Evolutionary conservation across 768 basidiomycete species (phyloP), one percentile per base, ranked within the genome.

Genomic region (Coprinopsis sp.): DNA sequence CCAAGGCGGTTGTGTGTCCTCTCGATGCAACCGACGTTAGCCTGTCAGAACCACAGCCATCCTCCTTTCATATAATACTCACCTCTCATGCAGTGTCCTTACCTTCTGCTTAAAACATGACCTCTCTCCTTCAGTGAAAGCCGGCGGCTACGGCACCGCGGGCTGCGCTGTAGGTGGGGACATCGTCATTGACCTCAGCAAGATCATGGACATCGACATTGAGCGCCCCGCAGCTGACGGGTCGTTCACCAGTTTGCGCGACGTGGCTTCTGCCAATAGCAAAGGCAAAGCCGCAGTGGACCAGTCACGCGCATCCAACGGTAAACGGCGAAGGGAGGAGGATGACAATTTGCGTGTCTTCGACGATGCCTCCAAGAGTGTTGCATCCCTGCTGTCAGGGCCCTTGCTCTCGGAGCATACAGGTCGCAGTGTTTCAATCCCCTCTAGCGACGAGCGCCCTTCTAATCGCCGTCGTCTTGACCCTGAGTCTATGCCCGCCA

Each of bases 141-240:
- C 89, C 1, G 93, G 93, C 21, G 93, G 93, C 0, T 93, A 87
- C 59, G 93, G 91, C 5, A 93, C 88, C 1, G 89, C 84, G 8
- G 92, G 91, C 1, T 91, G 91, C 87, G 80, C 89, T 37, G 78
- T 94, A 44, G 82, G 81, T 13, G 93, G 93, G 29, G 85, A 94
- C 56, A 71, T 95, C 47, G 82, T 95, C 58, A 64, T 94, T 54
- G 93, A 95, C 66, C 65, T 95, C 38, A 78, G 74, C 56, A 78
- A 74, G 54, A 67, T 96, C 40, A 70, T 71, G 43, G 82, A 84
- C 29, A 70, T 87, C 30, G 77, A 81, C 25, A 81, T 91, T 44
- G 86, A 87, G 58, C 56, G 71, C 6, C 85, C 86, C 14, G 65
- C 60, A 11, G 57, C 52, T 10, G 74, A 74, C 33, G 78, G 73